Conservation (phyloP, 768 basidiomycete species). For the Daedaleopsis sinensis region DNA sequence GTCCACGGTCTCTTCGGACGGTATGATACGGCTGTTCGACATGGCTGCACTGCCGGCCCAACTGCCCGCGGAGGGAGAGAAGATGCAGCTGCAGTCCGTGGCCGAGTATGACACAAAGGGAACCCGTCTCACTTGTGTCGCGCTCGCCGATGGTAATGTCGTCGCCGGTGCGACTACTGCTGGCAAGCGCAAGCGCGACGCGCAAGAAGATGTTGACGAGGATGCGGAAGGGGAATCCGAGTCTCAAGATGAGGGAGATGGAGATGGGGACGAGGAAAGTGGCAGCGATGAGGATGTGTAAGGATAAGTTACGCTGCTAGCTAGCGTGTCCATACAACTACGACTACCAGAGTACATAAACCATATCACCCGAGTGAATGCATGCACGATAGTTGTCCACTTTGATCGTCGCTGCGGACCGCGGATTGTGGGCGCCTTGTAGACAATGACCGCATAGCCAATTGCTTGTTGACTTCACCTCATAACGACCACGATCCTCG, state of each 20-base stretch:
- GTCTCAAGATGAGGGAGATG: conserved; percentile 32
- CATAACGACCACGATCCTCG: conserved; percentile 17
- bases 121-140: conserved; percentile 78
- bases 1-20: conserved; percentile 88
- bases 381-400: no score
- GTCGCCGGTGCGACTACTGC: conserved; percentile 21
- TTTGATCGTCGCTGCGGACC: no score
- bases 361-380: no score
- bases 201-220: conserved; percentile 34
- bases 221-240: conserved; percentile 40
- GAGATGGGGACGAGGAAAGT: conserved; percentile 26
- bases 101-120: conserved; percentile 84
- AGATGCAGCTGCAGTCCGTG: conserved; percentile 52
- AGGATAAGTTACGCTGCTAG: neutral
- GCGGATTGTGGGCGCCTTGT: neutral
- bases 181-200: conserved; percentile 41
- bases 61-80: conserved; percentile 22
- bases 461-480: conserved; percentile 7
- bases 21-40: conserved; percentile 79
- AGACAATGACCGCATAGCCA: neutral
- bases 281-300: conserved; percentile 36
- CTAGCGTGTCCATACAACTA: no score
- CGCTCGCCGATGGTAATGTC: conserved; percentile 54
- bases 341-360: no score
- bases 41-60: conserved; percentile 49